A percentile compares a stretch with the other conserved stretches of the same genome.
Conservation (phyloP, 2,329 filamentous ascomycete species). For the Nemania sp. region DNA sequence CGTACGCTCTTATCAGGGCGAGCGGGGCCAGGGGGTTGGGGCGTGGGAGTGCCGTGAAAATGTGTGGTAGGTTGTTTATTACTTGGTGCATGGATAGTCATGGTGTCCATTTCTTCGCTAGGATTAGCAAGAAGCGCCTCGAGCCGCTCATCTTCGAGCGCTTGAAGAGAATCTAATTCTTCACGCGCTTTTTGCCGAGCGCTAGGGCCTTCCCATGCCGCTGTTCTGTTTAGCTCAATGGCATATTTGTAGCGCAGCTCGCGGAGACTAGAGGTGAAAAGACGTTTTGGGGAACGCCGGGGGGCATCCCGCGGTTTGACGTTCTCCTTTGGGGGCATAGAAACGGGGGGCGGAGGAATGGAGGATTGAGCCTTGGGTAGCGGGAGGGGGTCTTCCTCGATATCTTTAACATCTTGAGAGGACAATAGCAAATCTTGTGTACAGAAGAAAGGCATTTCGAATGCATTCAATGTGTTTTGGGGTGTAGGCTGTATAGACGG, state of each 20-base stretch:
- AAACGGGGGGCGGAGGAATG: not conserved
- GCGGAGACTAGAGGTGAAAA: slow-evolving; percentile 51
- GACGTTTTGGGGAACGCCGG: slow-evolving; percentile 49
- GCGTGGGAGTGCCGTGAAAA: not conserved
- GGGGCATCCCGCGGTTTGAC: slow-evolving; percentile 6
- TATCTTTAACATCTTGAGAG: slow-evolving; percentile 61
- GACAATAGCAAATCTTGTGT: slow-evolving; percentile 62
- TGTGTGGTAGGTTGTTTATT: not conserved
- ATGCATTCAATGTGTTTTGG: slow-evolving; percentile 27
- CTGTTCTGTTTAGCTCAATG: slow-evolving; percentile 50
- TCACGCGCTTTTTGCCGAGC: slow-evolving; percentile 41
- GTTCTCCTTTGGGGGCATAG: slow-evolving; percentile 6
- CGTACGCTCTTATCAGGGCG: not conserved
- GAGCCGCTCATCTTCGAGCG: slow-evolving; percentile 41
- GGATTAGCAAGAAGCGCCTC: slow-evolving; percentile 32
- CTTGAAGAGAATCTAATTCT: slow-evolving; percentile 42
- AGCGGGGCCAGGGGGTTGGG: not conserved
- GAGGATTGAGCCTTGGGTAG: slow-evolving; percentile 24
- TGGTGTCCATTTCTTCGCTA: slow-evolving; percentile 16
- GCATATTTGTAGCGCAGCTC: slow-evolving; percentile 47
- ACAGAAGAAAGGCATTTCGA: slow-evolving; percentile 54
- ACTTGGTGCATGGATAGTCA: not conserved
- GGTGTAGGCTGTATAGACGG: not conserved
- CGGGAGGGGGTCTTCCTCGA: slow-evolving; percentile 50
- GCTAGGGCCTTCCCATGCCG: slow-evolving; percentile 47